Conservation (phyloP, 768 basidiomycete genomes). For the Porpolomopsis calyptriformis region DNA sequence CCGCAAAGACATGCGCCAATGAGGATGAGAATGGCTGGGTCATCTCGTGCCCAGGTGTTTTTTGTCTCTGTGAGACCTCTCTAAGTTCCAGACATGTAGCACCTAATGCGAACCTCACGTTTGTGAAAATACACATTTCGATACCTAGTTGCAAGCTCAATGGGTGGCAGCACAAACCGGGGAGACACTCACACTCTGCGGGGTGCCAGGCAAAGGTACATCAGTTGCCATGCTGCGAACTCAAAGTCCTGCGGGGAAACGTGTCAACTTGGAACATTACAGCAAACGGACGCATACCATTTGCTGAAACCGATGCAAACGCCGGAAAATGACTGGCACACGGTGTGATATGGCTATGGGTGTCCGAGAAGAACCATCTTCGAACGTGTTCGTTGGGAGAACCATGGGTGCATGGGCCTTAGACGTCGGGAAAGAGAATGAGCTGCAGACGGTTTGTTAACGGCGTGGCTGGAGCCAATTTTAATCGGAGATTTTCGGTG, state of each 20-base stretch:
- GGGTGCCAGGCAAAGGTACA: conserved; percentile 86
- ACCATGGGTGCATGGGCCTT: conserved; percentile 19
- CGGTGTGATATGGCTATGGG: conserved; percentile 37
- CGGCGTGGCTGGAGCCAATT: not conserved
- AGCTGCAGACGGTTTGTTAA: not conserved
- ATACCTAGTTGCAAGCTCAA: conserved; percentile 39
- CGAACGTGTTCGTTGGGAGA: conserved; percentile 24
- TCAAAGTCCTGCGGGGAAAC: conserved; percentile 72
- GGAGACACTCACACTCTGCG: conserved; percentile 69
- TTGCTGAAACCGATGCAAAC: conserved; percentile 73
- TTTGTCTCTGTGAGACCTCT: conserved; percentile 63
- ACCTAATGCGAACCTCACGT: conserved; percentile 40
- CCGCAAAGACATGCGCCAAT: conserved; percentile 70
- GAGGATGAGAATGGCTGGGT: conserved; percentile 88
- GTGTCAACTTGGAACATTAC: not conserved
- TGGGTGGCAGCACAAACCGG: conserved; percentile 5
- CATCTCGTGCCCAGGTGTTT: conserved; percentile 96
- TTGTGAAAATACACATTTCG: conserved; percentile 98
- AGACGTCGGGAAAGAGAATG: conserved; percentile 10
- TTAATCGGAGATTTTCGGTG: conserved; percentile 2
- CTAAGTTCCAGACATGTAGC: not conserved
- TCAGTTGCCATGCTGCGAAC: conserved; percentile 90
- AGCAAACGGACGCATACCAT: conserved; percentile 45
- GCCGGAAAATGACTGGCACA: conserved; percentile 69
- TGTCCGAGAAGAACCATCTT: conserved; percentile 20